A percentile compares a stretch with the other conserved stretches of the same genome.
phyloP scores from a whole-genome alignment of 768 basidiomycete species.

The Pleurotus giganteus region DNA sequence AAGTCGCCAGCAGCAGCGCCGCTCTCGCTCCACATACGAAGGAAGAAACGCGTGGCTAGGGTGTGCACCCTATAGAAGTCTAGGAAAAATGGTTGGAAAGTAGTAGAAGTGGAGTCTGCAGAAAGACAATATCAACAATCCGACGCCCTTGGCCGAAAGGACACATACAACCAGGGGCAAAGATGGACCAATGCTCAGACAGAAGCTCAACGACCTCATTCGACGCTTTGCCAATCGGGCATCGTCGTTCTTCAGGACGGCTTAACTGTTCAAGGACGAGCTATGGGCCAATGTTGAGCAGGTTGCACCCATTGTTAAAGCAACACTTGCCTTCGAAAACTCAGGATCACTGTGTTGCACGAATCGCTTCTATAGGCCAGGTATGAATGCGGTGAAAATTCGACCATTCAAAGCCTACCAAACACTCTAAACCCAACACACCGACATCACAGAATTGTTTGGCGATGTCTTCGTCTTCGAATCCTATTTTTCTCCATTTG shows the following conservation, averaged over 20 bases:
- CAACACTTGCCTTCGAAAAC: constrained; percentile 62
- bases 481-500: constrained; percentile 81
- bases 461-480: constrained; percentile 69
- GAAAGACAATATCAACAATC: constrained; percentile 9
- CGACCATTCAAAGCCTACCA: constrained; percentile 44
- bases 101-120: constrained; percentile 74
- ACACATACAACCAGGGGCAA: constrained; percentile 77
- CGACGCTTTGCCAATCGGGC: constrained; percentile 81
- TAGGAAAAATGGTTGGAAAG: constrained; percentile 85
- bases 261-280: constrained; percentile 79
- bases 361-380: constrained; percentile 55
- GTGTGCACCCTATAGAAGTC: constrained; percentile 80
- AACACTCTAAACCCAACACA: constrained; percentile 76
- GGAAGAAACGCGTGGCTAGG: constrained; percentile 81
- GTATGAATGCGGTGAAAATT: neutral
- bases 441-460: constrained; percentile 80
- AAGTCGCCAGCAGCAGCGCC: constrained; percentile 77
- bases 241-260: constrained; percentile 68
- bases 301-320: neutral
- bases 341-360: constrained; percentile 63
- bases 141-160: neutral
- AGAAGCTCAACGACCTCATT: constrained; percentile 84
- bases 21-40: constrained; percentile 92
- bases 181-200: constrained; percentile 83
- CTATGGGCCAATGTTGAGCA: constrained; percentile 33